phyloP scores from a whole-genome alignment of 768 basidiomycete species.

The Naganishia vaughanmartiniae region DNA sequence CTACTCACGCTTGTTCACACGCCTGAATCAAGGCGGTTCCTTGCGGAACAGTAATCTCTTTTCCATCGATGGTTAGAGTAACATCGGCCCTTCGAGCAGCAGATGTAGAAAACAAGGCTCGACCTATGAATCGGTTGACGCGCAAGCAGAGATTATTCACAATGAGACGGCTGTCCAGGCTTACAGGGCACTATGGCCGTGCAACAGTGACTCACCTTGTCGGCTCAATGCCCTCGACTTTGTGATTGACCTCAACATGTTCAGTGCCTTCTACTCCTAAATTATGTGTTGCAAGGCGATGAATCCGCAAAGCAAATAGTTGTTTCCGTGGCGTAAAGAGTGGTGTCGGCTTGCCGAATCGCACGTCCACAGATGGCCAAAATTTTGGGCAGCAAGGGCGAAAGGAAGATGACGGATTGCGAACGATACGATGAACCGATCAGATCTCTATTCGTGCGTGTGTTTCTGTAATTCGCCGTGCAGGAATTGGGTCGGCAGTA shows the following conservation, averaged over 20 bases:
- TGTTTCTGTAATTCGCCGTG: too few relatives aligned
- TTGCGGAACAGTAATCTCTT: slow-evolving; percentile 94
- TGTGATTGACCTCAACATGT: slow-evolving; percentile 22
- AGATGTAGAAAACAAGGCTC: slow-evolving; percentile 40
- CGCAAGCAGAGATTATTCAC: background rate
- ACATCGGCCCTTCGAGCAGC: slow-evolving; percentile 55
- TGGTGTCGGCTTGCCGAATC: background rate
- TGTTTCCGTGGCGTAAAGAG: background rate
- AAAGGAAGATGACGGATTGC: background rate
- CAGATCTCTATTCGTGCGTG: too few relatives aligned
- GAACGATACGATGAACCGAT: too few relatives aligned
- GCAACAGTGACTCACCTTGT: slow-evolving; percentile 3
- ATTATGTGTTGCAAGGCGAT: background rate
- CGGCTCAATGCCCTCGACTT: slow-evolving; percentile 21
- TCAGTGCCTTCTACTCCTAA: background rate
- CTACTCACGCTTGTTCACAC: slow-evolving; percentile 69
- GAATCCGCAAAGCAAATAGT: background rate
- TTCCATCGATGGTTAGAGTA: slow-evolving; percentile 92
- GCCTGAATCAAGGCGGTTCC: slow-evolving; percentile 93
- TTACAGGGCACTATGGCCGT: background rate
- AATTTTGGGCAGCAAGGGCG: background rate
- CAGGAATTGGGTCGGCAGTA: too few relatives aligned
- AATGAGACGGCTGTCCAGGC: background rate
- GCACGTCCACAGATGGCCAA: background rate
- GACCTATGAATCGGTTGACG: background rate